Evolutionary conservation across 2,329 filamentous ascomycete genomes (phyloP), one percentile per base, ranked within the genome.

Genomic region (Neonectria hederae): DNA sequence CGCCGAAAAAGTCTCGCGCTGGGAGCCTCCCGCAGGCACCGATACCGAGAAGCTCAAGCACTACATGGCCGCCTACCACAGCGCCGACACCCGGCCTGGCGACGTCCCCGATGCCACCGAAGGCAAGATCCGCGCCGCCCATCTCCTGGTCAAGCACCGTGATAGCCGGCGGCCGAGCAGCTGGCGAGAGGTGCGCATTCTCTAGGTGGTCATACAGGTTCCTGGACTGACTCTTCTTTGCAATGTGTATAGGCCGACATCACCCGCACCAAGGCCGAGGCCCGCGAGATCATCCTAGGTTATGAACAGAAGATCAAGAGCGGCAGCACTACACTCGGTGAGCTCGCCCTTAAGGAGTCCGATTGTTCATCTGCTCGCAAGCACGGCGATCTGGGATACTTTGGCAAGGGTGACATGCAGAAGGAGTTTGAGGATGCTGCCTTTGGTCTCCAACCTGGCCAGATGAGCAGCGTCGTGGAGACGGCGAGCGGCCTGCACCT

Each of bases 391-490:
- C 83, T 99, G 82, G 96, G 96, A 21, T 97, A 94, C 80, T 99
- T 99, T 79, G 94, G 93, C 60, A 90, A 87, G 74, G 93, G 94
- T 28, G 95, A 98, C 75, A 99, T 99, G 96, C 96, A 99, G 79
- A 95, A 94, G 83, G 95, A 97, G 81, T 99, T 99, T 76, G 96
- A 99, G 82, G 93, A 97, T 61, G 94, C 94, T 5, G 92, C 96
- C 1, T 99, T 99, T 81, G 90, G 87, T n/a, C 84, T 99, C 59
- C 87, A 94, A 79, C 90, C 91, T 2, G 94, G 94, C 35, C 88
- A 97, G 80, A 89, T 98, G 75, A 97, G 94, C 80, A 85, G 87
- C 51, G 85, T 97, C 40, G 91, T 98, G 13, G 92, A 97, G 80
- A 97, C 96, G 42, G 94, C 94, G 54, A 97, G 94, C 56, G 96